Evolutionary conservation across 2,329 filamentous ascomycete genomes (phyloP).

Genomic region (Talaromyces amestolkiae): DNA sequence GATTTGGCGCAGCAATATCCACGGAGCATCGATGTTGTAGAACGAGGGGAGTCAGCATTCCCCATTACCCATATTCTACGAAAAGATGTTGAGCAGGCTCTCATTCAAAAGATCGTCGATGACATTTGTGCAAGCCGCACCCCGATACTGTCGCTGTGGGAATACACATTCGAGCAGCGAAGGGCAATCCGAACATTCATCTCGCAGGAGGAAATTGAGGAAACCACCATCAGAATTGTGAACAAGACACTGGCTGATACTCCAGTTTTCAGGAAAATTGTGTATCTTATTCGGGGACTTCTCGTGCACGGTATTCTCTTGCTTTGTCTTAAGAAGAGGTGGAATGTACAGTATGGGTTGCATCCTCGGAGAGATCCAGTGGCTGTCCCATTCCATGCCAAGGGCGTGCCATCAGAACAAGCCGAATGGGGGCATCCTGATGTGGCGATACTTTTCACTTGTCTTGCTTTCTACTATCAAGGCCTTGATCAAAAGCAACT

Average conservation of each 20-base stretch:
- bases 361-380: slow-evolving; percentile 47
- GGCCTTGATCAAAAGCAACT: slow-evolving; percentile 55
- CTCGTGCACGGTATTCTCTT: slow-evolving; percentile 48
- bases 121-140: slow-evolving; percentile 1
- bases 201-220: not conserved
- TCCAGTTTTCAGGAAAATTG: too few relatives aligned
- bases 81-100: not conserved
- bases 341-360: slow-evolving; percentile 65
- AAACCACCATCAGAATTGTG: not conserved
- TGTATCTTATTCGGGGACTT: slow-evolving; percentile 61
- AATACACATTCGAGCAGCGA: not conserved
- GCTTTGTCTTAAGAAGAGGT: slow-evolving; percentile 61
- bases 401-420: slow-evolving; percentile 61
- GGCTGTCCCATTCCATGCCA: slow-evolving; percentile 66
- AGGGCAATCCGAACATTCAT: not conserved
- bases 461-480: slow-evolving; percentile 65
- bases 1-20: not conserved
- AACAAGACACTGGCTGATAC: not conserved
- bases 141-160: not conserved
- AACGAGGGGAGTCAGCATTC: slow-evolving; percentile 5
- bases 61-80: slow-evolving; percentile 7
- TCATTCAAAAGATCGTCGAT: not conserved
- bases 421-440: slow-evolving; percentile 69
- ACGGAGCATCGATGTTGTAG: slow-evolving; percentile 1
- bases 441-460: slow-evolving; percentile 63